Percentiles rank a stretch among this genome's conserved stretches.
These are phyloP conservation scores for Zizania latifolia DNA, from an alignment of 176 grass and related monocot genomes.

Conservation along the genomic window DNA sequence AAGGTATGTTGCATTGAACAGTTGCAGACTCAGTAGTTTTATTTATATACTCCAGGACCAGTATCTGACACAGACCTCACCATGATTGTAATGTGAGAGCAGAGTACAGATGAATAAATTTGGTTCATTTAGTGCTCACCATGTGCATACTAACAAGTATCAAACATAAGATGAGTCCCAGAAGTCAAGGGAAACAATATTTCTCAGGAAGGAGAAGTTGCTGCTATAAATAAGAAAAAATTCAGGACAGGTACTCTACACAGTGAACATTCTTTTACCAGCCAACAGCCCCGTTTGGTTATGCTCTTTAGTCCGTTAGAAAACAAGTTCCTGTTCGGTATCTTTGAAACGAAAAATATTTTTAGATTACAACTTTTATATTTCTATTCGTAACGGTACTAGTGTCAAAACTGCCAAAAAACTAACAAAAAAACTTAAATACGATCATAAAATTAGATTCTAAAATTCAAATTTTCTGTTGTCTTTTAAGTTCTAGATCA, in stretches of 20 bases:
- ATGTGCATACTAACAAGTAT: constrained; percentile 31
- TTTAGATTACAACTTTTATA: no score
- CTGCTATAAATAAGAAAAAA: constrained; percentile 3
- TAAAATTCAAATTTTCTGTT: no score
- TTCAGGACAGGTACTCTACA: constrained; percentile 20
- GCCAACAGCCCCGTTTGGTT: no score
- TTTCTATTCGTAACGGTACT: no score
- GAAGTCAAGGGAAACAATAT: constrained; percentile 25
- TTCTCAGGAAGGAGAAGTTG: not conserved
- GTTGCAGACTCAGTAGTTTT: constrained; percentile 1
- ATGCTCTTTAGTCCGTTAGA: no score
- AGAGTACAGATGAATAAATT: constrained; percentile 10
- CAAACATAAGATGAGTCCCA: not conserved
- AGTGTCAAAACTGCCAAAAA: no score
- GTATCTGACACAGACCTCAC: not conserved
- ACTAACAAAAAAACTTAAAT: no score
- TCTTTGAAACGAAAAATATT: no score
- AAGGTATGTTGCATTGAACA: not conserved
- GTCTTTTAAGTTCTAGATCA: no score
- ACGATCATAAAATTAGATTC: no score
- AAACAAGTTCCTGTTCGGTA: no score
- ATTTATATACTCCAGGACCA: constrained; percentile 20
- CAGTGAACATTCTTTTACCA: not conserved
- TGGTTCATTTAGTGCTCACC: constrained; percentile 25
- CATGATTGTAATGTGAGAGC: constrained; percentile 1